A percentile compares a stretch with the other conserved stretches of the same genome.
Conservation (phyloP, 2,329 filamentous ascomycete species). For the Neoarthrinium moseri region DNA sequence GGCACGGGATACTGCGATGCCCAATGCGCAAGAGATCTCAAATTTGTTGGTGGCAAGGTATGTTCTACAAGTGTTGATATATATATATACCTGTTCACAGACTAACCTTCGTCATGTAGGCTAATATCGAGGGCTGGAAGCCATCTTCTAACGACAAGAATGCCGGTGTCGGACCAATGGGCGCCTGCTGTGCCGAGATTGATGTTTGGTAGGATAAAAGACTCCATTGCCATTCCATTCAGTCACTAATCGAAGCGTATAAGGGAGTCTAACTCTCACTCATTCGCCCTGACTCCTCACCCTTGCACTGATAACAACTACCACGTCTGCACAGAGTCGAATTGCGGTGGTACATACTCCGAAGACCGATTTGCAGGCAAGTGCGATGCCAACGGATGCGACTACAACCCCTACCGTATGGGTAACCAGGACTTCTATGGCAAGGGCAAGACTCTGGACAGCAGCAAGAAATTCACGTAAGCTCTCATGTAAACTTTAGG, state of each 20-base stretch:
- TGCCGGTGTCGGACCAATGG: slow-evolving; percentile 48
- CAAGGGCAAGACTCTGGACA: slow-evolving; percentile 35
- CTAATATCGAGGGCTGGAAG: slow-evolving; percentile 48
- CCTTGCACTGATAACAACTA: slow-evolving; percentile 50
- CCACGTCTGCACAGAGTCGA: slow-evolving; percentile 43
- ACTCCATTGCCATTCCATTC: not conserved
- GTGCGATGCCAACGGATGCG: slow-evolving; percentile 66
- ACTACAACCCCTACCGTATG: slow-evolving; percentile 67
- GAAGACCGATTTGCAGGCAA: slow-evolving; percentile 54
- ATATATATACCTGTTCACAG: not conserved
- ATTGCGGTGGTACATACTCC: slow-evolving; percentile 48
- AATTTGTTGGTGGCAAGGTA: slow-evolving; percentile 2
- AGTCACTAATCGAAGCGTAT: slow-evolving; percentile 10
- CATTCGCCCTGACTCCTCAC: slow-evolving; percentile 61
- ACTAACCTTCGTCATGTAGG: too few relatives aligned
- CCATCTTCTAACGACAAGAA: slow-evolving; percentile 49
- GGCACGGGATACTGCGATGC: slow-evolving; percentile 62
- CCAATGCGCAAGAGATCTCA: slow-evolving; percentile 36
- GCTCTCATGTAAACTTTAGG: too few relatives aligned
- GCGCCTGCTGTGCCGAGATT: slow-evolving; percentile 60
- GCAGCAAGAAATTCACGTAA: slow-evolving; percentile 15
- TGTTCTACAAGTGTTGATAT: not conserved
- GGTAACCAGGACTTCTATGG: slow-evolving; percentile 62
- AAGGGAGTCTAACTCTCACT: slow-evolving; percentile 57
- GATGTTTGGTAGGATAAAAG: slow-evolving; percentile 47